phyloP scores from a whole-genome alignment of 768 basidiomycete genomes.

The Naganishia onofrii region DNA sequence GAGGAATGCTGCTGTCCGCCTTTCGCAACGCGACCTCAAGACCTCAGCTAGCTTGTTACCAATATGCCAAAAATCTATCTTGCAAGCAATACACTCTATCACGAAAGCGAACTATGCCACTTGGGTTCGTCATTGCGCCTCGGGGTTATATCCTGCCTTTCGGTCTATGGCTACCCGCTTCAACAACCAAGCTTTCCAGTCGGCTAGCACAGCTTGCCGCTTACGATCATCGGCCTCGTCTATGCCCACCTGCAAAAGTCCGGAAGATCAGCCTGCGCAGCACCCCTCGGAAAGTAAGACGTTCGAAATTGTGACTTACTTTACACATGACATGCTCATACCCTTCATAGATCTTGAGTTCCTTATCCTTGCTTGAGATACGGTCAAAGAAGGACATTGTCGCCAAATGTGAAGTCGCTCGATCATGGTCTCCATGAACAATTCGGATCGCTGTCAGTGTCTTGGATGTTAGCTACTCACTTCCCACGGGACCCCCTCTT shows the following conservation, averaged over 20 bases:
- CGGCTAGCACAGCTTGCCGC: constrained; percentile 49
- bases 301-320: constrained; percentile 20
- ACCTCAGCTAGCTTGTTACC: not conserved
- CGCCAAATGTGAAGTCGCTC: constrained; percentile 48
- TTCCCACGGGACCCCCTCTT: too few species aligned
- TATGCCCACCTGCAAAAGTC: constrained; percentile 40
- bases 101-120: not conserved
- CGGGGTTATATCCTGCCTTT: constrained; percentile 12
- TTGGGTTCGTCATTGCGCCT: not conserved
- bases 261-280: too few species aligned
- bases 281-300: not conserved
- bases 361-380: constrained; percentile 49
- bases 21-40: not conserved
- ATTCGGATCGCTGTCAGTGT: constrained; percentile 47
- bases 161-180: constrained; percentile 35
- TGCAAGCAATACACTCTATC: too few species aligned
- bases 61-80: not conserved
- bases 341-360: constrained; percentile 52
- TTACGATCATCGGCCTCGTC: constrained; percentile 51
- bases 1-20: too few species aligned
- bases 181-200: constrained; percentile 51
- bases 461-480: not conserved
- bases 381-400: constrained; percentile 48
- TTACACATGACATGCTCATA: constrained; percentile 54
- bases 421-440: constrained; percentile 52